These are phyloP conservation scores for Ogataea sp. DNA, from an alignment of 805 yeast genomes.

Conservation along the genomic window DNA sequence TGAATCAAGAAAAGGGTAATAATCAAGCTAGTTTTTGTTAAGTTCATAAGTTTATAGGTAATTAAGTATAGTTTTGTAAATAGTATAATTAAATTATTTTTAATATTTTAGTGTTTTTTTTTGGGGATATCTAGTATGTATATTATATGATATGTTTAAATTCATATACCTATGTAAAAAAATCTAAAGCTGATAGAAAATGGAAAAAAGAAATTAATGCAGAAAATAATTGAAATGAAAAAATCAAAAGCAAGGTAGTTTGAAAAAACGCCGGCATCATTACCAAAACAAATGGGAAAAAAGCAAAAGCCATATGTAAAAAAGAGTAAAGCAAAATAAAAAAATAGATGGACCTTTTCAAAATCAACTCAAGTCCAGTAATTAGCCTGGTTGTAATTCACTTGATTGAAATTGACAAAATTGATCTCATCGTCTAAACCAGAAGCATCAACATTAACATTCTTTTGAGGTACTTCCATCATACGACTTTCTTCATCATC, in stretches of 20 bases:
- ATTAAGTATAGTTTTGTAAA: not conserved
- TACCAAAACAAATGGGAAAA: not conserved
- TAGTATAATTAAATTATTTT: no score
- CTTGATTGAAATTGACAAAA: not conserved
- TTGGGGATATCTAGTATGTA: no score
- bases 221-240: no score
- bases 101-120: no score
- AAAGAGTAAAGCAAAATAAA: not conserved
- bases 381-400: not conserved
- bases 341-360: no score
- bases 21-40: conserved; percentile 11
- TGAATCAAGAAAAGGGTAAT: no score
- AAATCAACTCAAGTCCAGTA: not conserved
- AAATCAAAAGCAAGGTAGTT: no score
- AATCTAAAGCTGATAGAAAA: no score
- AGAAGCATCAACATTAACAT: not conserved
- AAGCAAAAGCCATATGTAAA: not conserved
- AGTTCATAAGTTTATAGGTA: not conserved
- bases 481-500: not conserved
- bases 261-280: no score
- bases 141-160: no score
- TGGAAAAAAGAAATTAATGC: no score
- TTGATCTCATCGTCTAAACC: not conserved
- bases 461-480: not conserved
- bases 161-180: no score